Evolutionary conservation across 202 grass and related monocot species (phyloP), one percentile per base, ranked within the genome.

Genomic region (Tripidium arundinaceum): DNA sequence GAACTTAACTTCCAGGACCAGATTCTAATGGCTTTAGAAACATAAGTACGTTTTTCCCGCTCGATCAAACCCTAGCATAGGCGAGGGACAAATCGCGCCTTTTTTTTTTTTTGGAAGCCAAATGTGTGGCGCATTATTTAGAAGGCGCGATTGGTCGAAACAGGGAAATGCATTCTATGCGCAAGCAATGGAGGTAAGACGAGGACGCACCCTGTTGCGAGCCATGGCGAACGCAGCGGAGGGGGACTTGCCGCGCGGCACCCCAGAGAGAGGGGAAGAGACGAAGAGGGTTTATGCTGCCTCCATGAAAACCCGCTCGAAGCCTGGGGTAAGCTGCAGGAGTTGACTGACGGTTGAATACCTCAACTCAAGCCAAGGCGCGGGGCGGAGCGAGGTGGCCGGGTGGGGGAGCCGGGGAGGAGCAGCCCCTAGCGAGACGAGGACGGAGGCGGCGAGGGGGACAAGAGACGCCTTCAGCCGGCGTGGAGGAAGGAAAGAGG

Each of bases 191-290:
- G 10, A 13, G 18, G 34, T 11, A 37, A 43, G 37, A 24, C 22
- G 63, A 16, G 16, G 6, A 42, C 52, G 41, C 43, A 87, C 86
- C 86, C 66, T 87, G 75, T 83, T 83, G 37, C 80, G 86, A 74
- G 86, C 74, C 86, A 87, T 83, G 66, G 66, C 18, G 31, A 28
- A 57, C 19, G 62, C 18, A 63, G 54, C 4, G 18, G 21, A 15
- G 21, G n/a, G 11, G 65, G 65, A 28, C 65, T 70, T 46, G 67
- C 22, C 40, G 67, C 40, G 24, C 39, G 3, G 67, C 67, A 41
- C 39, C 8, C 10, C 10, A 28, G 29, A 59, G 52, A 22, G 49
- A 77, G 28, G 15, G 27, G 45, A 62, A 49, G 27, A 29, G 12
- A 12, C 16, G 6, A 15, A 10, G 27, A 78, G 27, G 36, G 15